Conservation (phyloP, 352 stramenopile genomes). For the Globisporangium parvum region DNA sequence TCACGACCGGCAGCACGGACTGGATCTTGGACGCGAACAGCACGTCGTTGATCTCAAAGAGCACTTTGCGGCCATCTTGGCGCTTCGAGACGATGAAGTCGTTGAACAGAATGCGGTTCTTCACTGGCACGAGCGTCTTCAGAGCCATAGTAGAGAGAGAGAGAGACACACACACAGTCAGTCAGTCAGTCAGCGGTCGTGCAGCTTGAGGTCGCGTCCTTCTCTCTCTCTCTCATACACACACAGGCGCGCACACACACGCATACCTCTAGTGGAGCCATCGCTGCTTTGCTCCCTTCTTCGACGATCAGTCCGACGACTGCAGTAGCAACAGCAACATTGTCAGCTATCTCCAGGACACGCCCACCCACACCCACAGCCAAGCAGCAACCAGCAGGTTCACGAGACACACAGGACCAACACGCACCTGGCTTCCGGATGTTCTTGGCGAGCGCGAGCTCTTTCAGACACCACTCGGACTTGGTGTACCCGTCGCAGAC, state of each 20-base stretch:
- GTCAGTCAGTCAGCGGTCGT: background rate
- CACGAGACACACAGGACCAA: background rate
- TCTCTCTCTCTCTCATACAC: too few species aligned
- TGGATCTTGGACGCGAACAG: constrained; percentile 37
- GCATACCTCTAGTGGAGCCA: constrained; percentile 17
- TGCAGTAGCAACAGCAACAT: constrained; percentile 10
- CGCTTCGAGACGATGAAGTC: constrained; percentile 36
- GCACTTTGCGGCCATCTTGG: constrained; percentile 24
- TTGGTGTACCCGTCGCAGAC: constrained; percentile 66
- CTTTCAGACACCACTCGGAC: constrained; percentile 79
- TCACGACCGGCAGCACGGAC: constrained; percentile 37
- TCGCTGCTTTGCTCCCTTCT: constrained; percentile 32
- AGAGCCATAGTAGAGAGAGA: background rate
- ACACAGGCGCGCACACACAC: background rate
- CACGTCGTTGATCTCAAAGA: constrained; percentile 50
- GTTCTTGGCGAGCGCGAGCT: constrained; percentile 70
- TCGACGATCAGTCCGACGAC: constrained; percentile 49
- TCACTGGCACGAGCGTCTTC: constrained; percentile 38
- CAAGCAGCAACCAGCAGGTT: too few species aligned
- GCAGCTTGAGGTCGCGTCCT: background rate
- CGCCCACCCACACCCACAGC: constrained; percentile 4
- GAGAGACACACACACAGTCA: constrained; percentile 2
- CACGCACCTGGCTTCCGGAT: constrained; percentile 51
- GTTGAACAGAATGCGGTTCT: constrained; percentile 46
- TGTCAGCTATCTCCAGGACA: background rate